Conservation (phyloP, 2,329 filamentous ascomycete species). For the Ophiocordyceps camponoti-leonardi region DNA sequence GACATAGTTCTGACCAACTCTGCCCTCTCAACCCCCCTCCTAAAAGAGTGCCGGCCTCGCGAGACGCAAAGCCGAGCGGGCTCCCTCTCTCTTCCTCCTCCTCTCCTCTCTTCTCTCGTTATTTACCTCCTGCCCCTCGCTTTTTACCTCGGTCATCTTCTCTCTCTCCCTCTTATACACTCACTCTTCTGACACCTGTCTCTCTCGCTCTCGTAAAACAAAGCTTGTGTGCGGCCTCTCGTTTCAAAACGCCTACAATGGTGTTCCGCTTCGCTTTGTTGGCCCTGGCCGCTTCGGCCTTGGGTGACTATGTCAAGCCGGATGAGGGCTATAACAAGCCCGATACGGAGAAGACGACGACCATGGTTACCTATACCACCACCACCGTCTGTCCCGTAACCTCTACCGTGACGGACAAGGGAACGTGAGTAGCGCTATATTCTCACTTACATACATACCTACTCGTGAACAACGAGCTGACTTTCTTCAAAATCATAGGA, state of each 20-base stretch:
- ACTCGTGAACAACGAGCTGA: no score
- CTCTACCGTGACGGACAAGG: constrained; percentile 20
- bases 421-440: constrained; percentile 27
- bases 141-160: neutral
- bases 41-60: neutral
- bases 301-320: constrained; percentile 1
- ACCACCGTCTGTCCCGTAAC: constrained; percentile 28
- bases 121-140: neutral
- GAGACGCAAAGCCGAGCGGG: neutral
- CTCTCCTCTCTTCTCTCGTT: neutral
- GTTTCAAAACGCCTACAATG: no score
- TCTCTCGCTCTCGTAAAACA: no score
- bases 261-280: constrained; percentile 1
- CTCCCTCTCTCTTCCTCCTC: neutral
- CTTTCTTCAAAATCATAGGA: no score
- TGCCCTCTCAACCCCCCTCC: neutral
- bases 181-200: no score
- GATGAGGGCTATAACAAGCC: neutral
- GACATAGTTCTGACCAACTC: neutral
- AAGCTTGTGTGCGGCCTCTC: no score
- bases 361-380: constrained; percentile 19
- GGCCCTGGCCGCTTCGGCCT: constrained; percentile 3
- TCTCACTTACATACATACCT: no score
- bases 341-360: constrained; percentile 3
- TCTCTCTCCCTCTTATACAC: no score